Percentiles rank a stretch among this genome's conserved stretches.
phyloP scores from a whole-genome alignment of 345 rosid species.

The Diplotaxis tenuifolia region DNA sequence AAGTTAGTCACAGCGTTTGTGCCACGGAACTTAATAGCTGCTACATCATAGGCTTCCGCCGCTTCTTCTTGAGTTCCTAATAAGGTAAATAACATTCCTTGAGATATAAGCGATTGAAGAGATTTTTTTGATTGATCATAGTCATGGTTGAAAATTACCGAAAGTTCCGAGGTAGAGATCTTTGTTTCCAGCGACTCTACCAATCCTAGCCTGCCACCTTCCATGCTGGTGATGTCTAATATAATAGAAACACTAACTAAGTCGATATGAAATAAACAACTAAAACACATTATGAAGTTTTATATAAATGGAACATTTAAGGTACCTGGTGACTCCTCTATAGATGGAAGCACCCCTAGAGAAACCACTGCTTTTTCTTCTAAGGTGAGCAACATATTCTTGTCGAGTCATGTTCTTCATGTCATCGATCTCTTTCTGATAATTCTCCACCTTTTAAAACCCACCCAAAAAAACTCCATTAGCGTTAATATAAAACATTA shows the following conservation, averaged over 20 bases:
- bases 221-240: slow-evolving; percentile 94
- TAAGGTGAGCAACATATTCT: slow-evolving; percentile 88
- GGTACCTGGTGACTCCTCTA: slow-evolving; percentile 94
- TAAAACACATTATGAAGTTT: background rate
- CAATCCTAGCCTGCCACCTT: slow-evolving; percentile 99
- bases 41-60: slow-evolving; percentile 92
- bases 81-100: background rate
- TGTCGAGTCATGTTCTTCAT: slow-evolving; percentile 88
- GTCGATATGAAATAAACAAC: slow-evolving; percentile 11
- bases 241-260: slow-evolving; percentile 6
- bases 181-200: slow-evolving; percentile 97
- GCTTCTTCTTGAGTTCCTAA: slow-evolving; percentile 98
- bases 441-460: slow-evolving; percentile 62
- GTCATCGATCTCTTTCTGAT: slow-evolving; percentile 70
- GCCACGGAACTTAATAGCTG: slow-evolving; percentile 93
- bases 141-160: slow-evolving; percentile 43
- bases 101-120: background rate
- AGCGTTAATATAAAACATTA: slow-evolving; percentile 5
- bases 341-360: slow-evolving; percentile 98
- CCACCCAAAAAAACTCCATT: background rate
- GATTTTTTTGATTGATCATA: background rate
- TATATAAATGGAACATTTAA: background rate
- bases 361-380: slow-evolving; percentile 99
- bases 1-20: slow-evolving; percentile 91
- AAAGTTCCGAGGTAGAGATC: slow-evolving; percentile 98